phyloP scores from a whole-genome alignment of 2,329 filamentous ascomycete species.

The Arthroderma sp. region DNA sequence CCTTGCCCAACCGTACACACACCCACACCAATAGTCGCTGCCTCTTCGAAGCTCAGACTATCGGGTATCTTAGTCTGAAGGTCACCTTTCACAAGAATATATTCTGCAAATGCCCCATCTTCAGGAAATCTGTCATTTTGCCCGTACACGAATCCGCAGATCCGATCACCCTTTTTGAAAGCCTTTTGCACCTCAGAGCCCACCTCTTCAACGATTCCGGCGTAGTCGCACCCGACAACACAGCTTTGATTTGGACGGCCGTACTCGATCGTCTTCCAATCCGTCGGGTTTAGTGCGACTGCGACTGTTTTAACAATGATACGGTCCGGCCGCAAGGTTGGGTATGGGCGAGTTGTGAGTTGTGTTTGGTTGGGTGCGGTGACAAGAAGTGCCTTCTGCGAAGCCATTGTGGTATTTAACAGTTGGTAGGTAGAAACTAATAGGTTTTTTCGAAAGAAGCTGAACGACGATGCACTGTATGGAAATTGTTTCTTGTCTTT shows the following conservation, averaged over 20 bases:
- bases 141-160: slow-evolving; percentile 23
- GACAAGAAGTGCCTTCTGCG: background rate
- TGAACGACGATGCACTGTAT: too few species aligned
- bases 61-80: slow-evolving; percentile 21
- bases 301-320: slow-evolving; percentile 12
- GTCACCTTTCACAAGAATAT: slow-evolving; percentile 18
- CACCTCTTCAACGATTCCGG: slow-evolving; percentile 6
- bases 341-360: background rate
- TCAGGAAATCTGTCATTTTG: slow-evolving; percentile 17
- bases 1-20: slow-evolving; percentile 18
- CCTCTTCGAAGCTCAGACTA: slow-evolving; percentile 19
- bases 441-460: too few species aligned
- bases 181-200: slow-evolving; percentile 3
- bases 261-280: slow-evolving; percentile 12
- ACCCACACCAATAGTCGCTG: slow-evolving; percentile 20
- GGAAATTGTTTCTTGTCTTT: too few species aligned
- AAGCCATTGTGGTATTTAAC: background rate
- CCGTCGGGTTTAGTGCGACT: slow-evolving; percentile 15
- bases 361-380: background rate
- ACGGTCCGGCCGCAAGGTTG: slow-evolving; percentile 1
- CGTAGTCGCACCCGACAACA: slow-evolving; percentile 11
- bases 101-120: slow-evolving; percentile 26
- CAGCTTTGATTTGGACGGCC: slow-evolving; percentile 7
- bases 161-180: slow-evolving; percentile 20
- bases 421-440: background rate